Conservation (phyloP, 257 asterid species). For the Rubia yunnanensis region DNA sequence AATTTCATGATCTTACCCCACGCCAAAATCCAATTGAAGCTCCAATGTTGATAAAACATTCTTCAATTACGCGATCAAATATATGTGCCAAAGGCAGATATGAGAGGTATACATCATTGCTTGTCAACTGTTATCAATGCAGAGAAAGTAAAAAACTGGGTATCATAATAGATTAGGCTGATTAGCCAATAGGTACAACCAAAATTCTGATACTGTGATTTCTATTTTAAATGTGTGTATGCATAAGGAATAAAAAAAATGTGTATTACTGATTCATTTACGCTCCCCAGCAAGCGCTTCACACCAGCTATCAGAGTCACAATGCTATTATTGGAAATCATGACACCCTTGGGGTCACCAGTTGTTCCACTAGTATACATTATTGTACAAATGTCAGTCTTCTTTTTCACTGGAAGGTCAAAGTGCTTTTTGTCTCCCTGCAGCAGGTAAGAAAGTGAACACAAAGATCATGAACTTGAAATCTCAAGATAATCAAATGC, state of each 20-base stretch:
- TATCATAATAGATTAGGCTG: background rate
- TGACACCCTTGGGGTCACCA: constrained; percentile 96
- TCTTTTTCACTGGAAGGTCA: constrained; percentile 78
- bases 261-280: constrained; percentile 55
- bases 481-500: background rate
- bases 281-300: constrained; percentile 45
- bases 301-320: constrained; percentile 78
- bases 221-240: background rate
- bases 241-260: background rate
- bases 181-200: background rate
- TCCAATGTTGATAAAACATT: constrained; percentile 63
- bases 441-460: constrained; percentile 10
- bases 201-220: background rate
- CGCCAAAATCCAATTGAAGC: constrained; percentile 99
- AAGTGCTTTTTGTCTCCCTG: constrained; percentile 65
- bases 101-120: constrained; percentile 70
- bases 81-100: constrained; percentile 97
- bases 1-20: constrained; percentile 52
- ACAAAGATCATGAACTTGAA: background rate
- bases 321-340: constrained; percentile 83
- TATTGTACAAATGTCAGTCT: constrained; percentile 80
- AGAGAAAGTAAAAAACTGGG: constrained; percentile 10
- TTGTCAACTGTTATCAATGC: constrained; percentile 43
- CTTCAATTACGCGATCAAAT: constrained; percentile 91
- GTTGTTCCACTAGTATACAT: constrained; percentile 99